These are phyloP conservation scores for Solanum sitiens DNA, from an alignment of 257 asterid genomes.

Conservation along the genomic window DNA sequence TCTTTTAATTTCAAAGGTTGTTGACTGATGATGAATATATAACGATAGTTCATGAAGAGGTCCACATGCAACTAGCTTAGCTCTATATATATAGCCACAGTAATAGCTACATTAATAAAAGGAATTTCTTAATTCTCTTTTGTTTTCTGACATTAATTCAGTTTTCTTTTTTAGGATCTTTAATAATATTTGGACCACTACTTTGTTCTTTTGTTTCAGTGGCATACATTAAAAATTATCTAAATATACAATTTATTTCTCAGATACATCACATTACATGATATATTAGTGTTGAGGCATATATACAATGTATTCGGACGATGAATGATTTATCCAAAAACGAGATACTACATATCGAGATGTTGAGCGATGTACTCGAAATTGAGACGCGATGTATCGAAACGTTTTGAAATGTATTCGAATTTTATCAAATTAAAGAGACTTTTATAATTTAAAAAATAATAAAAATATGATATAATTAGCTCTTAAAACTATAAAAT, in stretches of 20 bases:
- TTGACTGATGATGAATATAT: background rate
- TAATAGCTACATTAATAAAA: background rate
- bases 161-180: background rate
- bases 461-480: too few relatives aligned
- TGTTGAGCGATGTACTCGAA: fast-evolving
- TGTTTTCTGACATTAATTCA: background rate
- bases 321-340: too few relatives aligned
- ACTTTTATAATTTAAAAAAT: too few relatives aligned
- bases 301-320: too few relatives aligned
- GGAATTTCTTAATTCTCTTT: slow-evolving; percentile 1
- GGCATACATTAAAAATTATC: slow-evolving; percentile 12
- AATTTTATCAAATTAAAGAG: too few relatives aligned
- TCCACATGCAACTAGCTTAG: background rate
- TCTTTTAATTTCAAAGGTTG: background rate
- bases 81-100: background rate
- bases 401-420: too few relatives aligned
- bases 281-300: too few relatives aligned
- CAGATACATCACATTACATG: too few relatives aligned
- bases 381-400: fast-evolving
- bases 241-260: too few relatives aligned
- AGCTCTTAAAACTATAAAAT: too few relatives aligned
- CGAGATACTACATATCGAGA: too few relatives aligned
- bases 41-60: background rate
- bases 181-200: slow-evolving; percentile 36
- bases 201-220: slow-evolving; percentile 16